These are phyloP conservation scores for Neolentinus lepideus DNA, from an alignment of 1,284 basidiomycete genomes.

Conservation along the genomic window DNA sequence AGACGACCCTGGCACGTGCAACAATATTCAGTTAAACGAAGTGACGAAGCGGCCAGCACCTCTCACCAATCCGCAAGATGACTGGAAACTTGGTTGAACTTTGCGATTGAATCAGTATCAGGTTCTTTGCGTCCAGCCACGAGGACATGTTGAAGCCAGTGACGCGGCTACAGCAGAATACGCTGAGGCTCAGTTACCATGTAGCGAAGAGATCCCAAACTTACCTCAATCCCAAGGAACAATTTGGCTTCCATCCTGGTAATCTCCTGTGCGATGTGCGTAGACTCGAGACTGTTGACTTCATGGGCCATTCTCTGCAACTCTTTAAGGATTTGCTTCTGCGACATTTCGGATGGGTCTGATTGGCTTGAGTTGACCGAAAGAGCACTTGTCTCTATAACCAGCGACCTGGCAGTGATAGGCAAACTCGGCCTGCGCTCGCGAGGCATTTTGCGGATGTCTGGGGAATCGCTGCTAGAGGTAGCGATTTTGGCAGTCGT, in stretches of 20 bases:
- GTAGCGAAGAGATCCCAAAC: constrained; percentile 11
- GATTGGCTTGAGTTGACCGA: constrained; percentile 2
- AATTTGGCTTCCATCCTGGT: constrained; percentile 55
- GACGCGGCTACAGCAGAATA: constrained; percentile 48
- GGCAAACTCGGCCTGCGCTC: constrained; percentile 65
- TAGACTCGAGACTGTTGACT: constrained; percentile 45
- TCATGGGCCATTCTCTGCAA: constrained; percentile 48
- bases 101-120: constrained; percentile 55
- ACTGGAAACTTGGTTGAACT: constrained; percentile 66
- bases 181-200: constrained; percentile 7
- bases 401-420: constrained; percentile 33
- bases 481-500: constrained; percentile 1
- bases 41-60: constrained; percentile 12
- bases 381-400: constrained; percentile 11
- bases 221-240: constrained; percentile 66
- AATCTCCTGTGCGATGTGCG: constrained; percentile 71
- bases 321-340: constrained; percentile 57
- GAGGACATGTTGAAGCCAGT: constrained; percentile 74
- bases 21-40: neutral
- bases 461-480: constrained; percentile 7
- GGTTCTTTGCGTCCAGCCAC: constrained; percentile 58
- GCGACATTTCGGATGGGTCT: constrained; percentile 16
- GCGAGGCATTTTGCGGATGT: constrained; percentile 16
- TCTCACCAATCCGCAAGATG: constrained; percentile 68
- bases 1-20: constrained; percentile 44